Percentiles rank a stretch among this genome's conserved stretches.
Evolutionary conservation across 2,329 filamentous ascomycete species (phyloP).

Genomic region (Chaetomiaceae sp.): DNA sequence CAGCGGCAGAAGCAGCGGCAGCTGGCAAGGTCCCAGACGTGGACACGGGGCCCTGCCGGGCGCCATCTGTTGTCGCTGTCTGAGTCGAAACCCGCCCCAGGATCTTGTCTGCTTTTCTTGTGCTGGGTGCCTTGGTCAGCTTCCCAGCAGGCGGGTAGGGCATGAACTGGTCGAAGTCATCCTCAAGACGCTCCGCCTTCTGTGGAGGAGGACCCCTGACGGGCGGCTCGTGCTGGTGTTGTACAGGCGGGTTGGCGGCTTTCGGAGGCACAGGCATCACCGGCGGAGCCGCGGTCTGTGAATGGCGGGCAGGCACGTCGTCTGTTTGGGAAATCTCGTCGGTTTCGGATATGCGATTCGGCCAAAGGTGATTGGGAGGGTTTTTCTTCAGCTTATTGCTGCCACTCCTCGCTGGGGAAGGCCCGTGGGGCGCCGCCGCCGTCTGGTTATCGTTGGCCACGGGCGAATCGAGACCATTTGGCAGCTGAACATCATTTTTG

Average conservation of each 20-base stretch:
- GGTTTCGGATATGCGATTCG: conserved; percentile 38
- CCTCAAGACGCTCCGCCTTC: background rate
- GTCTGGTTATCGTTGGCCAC: conserved; percentile 25
- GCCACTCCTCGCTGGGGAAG: conserved; percentile 41
- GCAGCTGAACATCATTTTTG: conserved; percentile 38
- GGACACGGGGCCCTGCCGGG: conserved; percentile 2
- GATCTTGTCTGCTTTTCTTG: conserved; percentile 24
- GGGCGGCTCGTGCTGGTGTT: background rate
- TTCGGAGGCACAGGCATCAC: conserved; percentile 1
- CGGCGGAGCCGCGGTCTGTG: background rate
- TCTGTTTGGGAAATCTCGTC: conserved; percentile 30
- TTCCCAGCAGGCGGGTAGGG: conserved; percentile 22
- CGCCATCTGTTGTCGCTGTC: conserved; percentile 5
- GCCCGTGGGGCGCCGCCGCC: conserved; percentile 29
- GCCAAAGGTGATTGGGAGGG: conserved; percentile 49
- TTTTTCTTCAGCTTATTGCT: conserved; percentile 58
- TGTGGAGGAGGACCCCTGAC: background rate
- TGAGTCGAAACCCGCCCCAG: conserved; percentile 20
- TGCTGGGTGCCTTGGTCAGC: conserved; percentile 24
- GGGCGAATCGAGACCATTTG: conserved; percentile 26
- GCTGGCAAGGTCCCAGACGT: conserved; percentile 11
- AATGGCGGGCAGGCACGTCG: background rate
- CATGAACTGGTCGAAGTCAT: conserved; percentile 17
- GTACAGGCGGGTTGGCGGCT: background rate
- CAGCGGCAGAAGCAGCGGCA: too few species aligned